Evolutionary conservation across 2,329 filamentous ascomycete genomes (phyloP), one percentile per base, ranked within the genome.

Genomic region (Aspergillus pseudoglaucus): DNA sequence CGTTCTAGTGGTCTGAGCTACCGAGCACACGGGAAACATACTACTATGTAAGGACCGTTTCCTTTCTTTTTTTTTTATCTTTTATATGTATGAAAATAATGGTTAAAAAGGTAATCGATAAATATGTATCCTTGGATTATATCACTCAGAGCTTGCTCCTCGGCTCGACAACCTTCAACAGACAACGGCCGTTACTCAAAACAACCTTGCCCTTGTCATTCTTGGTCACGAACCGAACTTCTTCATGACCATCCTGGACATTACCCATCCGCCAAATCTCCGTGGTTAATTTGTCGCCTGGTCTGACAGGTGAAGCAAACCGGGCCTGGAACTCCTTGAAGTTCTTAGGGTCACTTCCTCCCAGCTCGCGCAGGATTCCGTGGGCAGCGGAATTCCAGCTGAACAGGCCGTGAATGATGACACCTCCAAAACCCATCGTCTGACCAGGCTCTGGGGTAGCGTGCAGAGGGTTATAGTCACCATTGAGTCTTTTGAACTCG

Each of bases 391-490:
- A 81, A 73, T 95, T 95, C 84, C 87, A 95, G 58, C 83, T 88
- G 73, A 84, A 95, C 41, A 95, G 76, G 17, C 90, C 90, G 71
- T 95, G 90, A 66, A 95, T 87, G 68, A 95, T 95, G 58, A 82
- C 76, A 30, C 90, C 90, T 23, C 88, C 88, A 58, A 95, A 95
- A 51, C 90, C 90, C 88, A 95, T 95, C 73, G 89, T 85, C 69
- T 81, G 72, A 51, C 89, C 89, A 0, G 89, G 88, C 70, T 89
- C 87, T 10, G 89, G 89, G 15, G 87, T 87, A 6, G 88, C 89
- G 66, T 95, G 90, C 32, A 95, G 82, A 23, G 90, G 90, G 74
- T 95, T 95, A 72, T 95, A 95, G 73, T 95, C 90, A 56, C 90
- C 90, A 60, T 95, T 95, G 44, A 95, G 79, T 53, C 88, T 80